Evolutionary conservation across 176 grass and related monocot species (phyloP).

Genomic region (Aegilops longissima): DNA sequence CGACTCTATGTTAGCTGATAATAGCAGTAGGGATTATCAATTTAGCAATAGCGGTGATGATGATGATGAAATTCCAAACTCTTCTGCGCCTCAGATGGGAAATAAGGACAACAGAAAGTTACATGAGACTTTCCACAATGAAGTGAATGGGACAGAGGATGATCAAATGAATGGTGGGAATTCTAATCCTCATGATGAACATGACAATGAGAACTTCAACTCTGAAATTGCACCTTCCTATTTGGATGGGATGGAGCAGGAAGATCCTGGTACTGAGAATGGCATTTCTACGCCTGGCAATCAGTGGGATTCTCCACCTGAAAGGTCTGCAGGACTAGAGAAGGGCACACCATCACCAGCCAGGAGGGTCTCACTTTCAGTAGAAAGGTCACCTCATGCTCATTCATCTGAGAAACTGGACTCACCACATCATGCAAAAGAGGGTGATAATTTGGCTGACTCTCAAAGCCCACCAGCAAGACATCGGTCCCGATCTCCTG

Average conservation of each 20-base stretch:
- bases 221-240: constrained; percentile 27
- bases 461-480: constrained; percentile 46
- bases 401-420: constrained; percentile 37
- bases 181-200: constrained; percentile 31
- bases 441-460: constrained; percentile 29
- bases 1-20: constrained; percentile 54
- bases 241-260: constrained; percentile 32
- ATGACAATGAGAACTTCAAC: constrained; percentile 41
- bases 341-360: constrained; percentile 49
- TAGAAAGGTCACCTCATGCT: constrained; percentile 34
- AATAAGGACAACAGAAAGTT: constrained; percentile 26
- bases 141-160: constrained; percentile 41
- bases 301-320: constrained; percentile 30
- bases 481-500: constrained; percentile 39
- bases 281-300: constrained; percentile 36
- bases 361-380: constrained; percentile 30
- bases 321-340: constrained; percentile 44
- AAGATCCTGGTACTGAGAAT: constrained; percentile 40
- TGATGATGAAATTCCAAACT: constrained; percentile 41
- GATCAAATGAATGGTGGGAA: constrained; percentile 49
- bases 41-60: constrained; percentile 40
- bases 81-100: constrained; percentile 31
- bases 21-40: constrained; percentile 43
- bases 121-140: constrained; percentile 28
- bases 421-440: constrained; percentile 25